phyloP scores from a whole-genome alignment of 768 basidiomycete species.

The Flagelloscypha sp. region DNA sequence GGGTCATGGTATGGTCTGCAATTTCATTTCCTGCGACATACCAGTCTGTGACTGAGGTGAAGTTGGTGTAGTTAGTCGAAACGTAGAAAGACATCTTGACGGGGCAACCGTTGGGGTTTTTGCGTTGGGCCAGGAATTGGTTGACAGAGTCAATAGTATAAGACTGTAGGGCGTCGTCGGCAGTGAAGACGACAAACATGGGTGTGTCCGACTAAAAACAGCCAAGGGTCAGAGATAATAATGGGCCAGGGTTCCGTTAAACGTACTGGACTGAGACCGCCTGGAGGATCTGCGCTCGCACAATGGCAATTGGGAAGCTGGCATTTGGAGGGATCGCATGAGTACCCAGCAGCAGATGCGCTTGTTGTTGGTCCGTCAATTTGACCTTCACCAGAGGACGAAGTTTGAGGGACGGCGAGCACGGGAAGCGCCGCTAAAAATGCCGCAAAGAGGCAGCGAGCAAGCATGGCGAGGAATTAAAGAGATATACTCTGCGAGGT shows the following conservation, averaged over 20 bases:
- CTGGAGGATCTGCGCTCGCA: constrained; percentile 66
- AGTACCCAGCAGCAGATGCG: constrained; percentile 53
- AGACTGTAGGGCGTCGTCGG: constrained; percentile 69
- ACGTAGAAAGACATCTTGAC: constrained; percentile 73
- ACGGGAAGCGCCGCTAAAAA: constrained; percentile 9
- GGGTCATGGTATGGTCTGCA: constrained; percentile 77
- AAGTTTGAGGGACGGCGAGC: constrained; percentile 20
- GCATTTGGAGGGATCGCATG: constrained; percentile 58
- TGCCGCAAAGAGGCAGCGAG: constrained; percentile 6
- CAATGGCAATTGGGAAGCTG: constrained; percentile 65
- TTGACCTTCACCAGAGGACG: too few relatives aligned
- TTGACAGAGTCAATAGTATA: constrained; percentile 71
- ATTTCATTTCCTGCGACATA: constrained; percentile 80
- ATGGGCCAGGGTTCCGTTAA: constrained; percentile 5
- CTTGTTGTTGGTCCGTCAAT: constrained; percentile 48
- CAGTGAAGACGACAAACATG: constrained; percentile 65
- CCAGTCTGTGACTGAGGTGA: constrained; percentile 72
- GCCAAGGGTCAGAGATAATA: constrained; percentile 2
- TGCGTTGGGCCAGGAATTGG: constrained; percentile 64
- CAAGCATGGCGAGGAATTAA: constrained; percentile 1
- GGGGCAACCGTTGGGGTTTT: constrained; percentile 70
- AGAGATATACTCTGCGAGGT: too few relatives aligned
- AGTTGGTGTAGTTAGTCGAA: constrained; percentile 67
- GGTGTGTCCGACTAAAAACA: constrained; percentile 44
- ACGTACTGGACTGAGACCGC: constrained; percentile 58